Percentiles rank a stretch among this genome's conserved stretches.
These are phyloP conservation scores for Diaporthe sp. DNA, from an alignment of 2,329 filamentous ascomycete species.

Conservation along the genomic window DNA sequence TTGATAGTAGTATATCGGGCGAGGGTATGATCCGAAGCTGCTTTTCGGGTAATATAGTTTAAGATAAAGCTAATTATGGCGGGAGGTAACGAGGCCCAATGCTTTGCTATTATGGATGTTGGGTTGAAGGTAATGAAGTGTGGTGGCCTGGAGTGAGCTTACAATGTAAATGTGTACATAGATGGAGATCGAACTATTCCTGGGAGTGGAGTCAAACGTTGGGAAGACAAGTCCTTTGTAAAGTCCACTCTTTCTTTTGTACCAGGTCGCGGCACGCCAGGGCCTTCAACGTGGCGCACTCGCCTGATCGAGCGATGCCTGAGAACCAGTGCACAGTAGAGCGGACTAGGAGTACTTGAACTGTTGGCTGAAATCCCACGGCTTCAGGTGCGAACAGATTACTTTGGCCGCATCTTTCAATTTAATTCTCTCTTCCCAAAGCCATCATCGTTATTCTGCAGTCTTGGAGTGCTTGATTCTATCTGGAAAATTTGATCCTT, in stretches of 20 bases:
- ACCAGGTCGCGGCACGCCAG: not conserved
- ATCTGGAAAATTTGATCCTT: not conserved
- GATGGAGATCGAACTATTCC: not conserved
- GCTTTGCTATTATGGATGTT: not conserved
- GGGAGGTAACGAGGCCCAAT: not conserved
- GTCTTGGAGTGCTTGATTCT: not conserved
- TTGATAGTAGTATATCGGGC: not conserved
- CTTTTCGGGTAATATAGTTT: not conserved
- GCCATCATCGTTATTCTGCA: not conserved
- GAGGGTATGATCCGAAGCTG: not conserved
- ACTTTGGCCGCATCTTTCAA: too few relatives aligned
- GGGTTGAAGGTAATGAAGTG: fast-evolving
- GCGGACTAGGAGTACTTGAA: not conserved
- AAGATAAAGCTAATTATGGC: not conserved
- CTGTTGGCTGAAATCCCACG: not conserved
- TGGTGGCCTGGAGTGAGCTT: not conserved
- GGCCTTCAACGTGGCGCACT: not conserved
- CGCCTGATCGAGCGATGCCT: not conserved
- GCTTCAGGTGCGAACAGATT: too few relatives aligned
- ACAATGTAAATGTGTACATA: not conserved
- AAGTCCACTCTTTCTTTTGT: not conserved
- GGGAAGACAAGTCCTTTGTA: not conserved
- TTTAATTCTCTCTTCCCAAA: too few relatives aligned
- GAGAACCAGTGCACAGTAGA: too few relatives aligned
- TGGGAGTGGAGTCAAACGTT: not conserved